These are phyloP conservation scores for Ogataea naganishii DNA, from an alignment of 805 yeast species.

Conservation along the genomic window DNA sequence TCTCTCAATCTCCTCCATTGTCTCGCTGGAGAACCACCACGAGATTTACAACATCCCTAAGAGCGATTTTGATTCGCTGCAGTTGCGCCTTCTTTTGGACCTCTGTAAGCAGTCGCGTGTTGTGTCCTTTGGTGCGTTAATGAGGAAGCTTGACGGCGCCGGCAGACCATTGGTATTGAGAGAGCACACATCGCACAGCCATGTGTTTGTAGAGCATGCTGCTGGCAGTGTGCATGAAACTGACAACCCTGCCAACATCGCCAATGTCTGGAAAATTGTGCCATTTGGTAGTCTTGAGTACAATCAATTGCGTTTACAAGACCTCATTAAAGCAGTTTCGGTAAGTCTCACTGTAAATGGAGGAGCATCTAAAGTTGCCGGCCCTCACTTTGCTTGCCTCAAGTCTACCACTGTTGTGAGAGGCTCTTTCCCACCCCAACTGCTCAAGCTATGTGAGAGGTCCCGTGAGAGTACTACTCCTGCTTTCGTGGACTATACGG, in stretches of 20 bases:
- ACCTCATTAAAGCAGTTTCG: constrained; percentile 37
- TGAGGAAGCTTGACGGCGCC: constrained; percentile 11
- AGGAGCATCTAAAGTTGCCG: constrained; percentile 39
- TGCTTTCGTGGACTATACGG: neutral
- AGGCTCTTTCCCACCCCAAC: constrained; percentile 32
- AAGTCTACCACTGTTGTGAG: constrained; percentile 35
- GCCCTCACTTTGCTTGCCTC: no score
- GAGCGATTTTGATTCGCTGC: constrained; percentile 24
- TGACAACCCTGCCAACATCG: constrained; percentile 13
- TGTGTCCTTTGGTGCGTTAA: constrained; percentile 23
- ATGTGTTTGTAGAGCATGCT: constrained; percentile 26
- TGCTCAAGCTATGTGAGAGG: constrained; percentile 37
- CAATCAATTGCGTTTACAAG: constrained; percentile 32
- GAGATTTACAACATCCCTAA: constrained; percentile 23
- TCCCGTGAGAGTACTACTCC: constrained; percentile 11
- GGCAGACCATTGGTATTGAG: constrained; percentile 26
- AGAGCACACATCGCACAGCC: constrained; percentile 39
- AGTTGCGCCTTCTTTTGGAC: constrained; percentile 23
- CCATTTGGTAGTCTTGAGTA: constrained; percentile 39
- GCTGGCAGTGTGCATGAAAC: constrained; percentile 6
- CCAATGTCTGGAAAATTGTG: constrained; percentile 37
- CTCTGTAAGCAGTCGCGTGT: constrained; percentile 26
- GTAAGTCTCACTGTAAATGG: constrained; percentile 27
- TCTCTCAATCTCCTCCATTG: constrained; percentile 28
- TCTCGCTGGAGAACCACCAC: constrained; percentile 8